Conservation (phyloP, 2,329 filamentous ascomycete genomes). For the Coccinonectria pachysandricola region DNA sequence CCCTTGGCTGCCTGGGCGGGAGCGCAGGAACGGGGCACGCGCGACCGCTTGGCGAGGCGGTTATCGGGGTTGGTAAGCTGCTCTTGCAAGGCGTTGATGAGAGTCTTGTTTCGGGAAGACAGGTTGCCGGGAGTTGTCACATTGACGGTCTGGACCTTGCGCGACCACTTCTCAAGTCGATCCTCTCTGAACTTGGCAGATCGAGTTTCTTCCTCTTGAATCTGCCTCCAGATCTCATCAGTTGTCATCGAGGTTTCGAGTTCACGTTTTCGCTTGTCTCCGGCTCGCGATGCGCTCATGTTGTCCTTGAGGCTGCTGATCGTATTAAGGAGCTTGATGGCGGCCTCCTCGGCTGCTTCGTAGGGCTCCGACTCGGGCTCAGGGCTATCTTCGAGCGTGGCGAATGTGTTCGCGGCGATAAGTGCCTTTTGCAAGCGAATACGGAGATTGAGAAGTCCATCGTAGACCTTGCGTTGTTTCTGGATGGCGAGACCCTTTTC, state of each 20-base stretch:
- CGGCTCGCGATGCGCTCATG: slow-evolving; percentile 41
- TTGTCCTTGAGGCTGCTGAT: slow-evolving; percentile 59
- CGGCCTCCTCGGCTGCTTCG: slow-evolving; percentile 73
- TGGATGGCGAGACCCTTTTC: slow-evolving; percentile 82
- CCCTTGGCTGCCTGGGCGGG: slow-evolving; percentile 54
- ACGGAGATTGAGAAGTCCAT: slow-evolving; percentile 77
- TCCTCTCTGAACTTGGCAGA: slow-evolving; percentile 53
- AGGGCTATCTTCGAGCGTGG: slow-evolving; percentile 30
- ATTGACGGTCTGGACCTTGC: slow-evolving; percentile 49
- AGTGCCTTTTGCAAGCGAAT: slow-evolving; percentile 91
- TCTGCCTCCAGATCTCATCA: slow-evolving; percentile 60
- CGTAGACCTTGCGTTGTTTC: slow-evolving; percentile 74
- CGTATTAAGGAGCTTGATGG: slow-evolving; percentile 74
- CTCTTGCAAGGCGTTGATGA: slow-evolving; percentile 57
- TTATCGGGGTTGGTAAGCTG: slow-evolving; percentile 55
- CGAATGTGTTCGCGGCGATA: slow-evolving; percentile 67
- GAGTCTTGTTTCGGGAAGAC: slow-evolving; percentile 26
- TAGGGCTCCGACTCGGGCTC: slow-evolving; percentile 42
- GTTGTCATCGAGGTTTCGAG: slow-evolving; percentile 47
- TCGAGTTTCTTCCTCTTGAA: slow-evolving; percentile 54
- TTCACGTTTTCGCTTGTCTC: slow-evolving; percentile 51
- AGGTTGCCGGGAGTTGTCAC: slow-evolving; percentile 17
- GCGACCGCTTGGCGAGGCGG: slow-evolving; percentile 58
- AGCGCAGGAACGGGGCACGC: slow-evolving; percentile 65
- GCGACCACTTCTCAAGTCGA: slow-evolving; percentile 82